Conservation (phyloP, 352 stramenopile genomes). For the Pythium insidiosum region DNA sequence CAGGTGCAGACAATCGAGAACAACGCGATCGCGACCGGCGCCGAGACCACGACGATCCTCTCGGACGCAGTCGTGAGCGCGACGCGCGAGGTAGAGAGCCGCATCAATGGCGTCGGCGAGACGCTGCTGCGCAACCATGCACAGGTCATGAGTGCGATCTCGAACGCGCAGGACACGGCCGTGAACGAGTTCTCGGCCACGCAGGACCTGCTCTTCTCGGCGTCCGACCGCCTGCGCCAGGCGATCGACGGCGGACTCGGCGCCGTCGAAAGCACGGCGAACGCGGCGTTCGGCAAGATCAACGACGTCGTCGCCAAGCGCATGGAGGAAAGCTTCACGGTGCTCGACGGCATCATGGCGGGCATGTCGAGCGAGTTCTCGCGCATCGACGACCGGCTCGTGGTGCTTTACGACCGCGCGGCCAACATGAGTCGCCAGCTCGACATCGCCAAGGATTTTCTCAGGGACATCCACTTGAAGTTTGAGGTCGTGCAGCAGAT, state of each 20-base stretch:
- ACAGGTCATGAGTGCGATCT: conserved; percentile 4
- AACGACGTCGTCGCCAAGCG: conserved; percentile 5
- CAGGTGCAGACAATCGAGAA: conserved; percentile 4
- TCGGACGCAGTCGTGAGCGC: conserved; percentile 5
- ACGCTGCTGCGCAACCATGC: conserved; percentile 4
- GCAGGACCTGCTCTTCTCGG: conserved; percentile 2
- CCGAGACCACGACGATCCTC: conserved; percentile 6
- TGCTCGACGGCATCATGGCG: not conserved
- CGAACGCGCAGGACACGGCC: conserved; percentile 2
- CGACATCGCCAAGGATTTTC: conserved; percentile 5
- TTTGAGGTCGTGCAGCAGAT: conserved; percentile 2
- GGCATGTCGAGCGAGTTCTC: conserved; percentile 5
- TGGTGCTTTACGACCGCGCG: conserved; percentile 6
- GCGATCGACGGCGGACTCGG: conserved; percentile 2
- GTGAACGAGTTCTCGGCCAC: conserved; percentile 2
- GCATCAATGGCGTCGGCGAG: conserved; percentile 5
- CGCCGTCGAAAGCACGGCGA: not conserved
- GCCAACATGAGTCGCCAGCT: conserved; percentile 5
- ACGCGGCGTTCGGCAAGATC: conserved; percentile 6
- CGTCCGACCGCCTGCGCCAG: conserved; percentile 3
- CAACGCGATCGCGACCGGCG: conserved; percentile 3
- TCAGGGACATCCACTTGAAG: conserved; percentile 3
- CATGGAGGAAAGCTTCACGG: conserved; percentile 4
- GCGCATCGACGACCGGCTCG: conserved; percentile 1
- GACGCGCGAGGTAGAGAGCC: conserved; percentile 1